Evolutionary conservation across 2,329 filamentous ascomycete genomes (phyloP).

Genomic region (Scedosporium dehoogii): DNA sequence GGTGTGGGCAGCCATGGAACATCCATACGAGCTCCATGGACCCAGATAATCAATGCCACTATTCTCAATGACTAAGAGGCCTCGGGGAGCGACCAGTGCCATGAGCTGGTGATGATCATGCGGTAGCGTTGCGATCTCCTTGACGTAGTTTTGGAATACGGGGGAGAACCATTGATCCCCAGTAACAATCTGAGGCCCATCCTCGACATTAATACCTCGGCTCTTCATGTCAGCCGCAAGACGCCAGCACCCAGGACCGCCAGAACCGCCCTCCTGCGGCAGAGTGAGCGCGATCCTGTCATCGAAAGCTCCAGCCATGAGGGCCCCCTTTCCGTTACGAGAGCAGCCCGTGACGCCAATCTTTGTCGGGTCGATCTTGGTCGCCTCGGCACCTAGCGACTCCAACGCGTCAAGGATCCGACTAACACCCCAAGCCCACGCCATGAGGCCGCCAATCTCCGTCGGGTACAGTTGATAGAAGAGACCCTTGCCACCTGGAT

Average conservation of each 20-base stretch:
- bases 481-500: slow-evolving; percentile 28
- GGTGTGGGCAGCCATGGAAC: slow-evolving; percentile 11
- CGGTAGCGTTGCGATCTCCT: slow-evolving; percentile 32
- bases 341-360: slow-evolving; percentile 40
- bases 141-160: slow-evolving; percentile 39
- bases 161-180: slow-evolving; percentile 44
- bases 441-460: slow-evolving; percentile 32
- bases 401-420: slow-evolving; percentile 39
- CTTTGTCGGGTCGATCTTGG: slow-evolving; percentile 23
- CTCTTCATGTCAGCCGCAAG: slow-evolving; percentile 23
- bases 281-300: slow-evolving; percentile 36
- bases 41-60: slow-evolving; percentile 48
- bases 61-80: slow-evolving; percentile 46
- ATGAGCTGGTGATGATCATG: slow-evolving; percentile 47
- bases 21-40: slow-evolving; percentile 34
- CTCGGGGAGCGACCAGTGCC: slow-evolving; percentile 44
- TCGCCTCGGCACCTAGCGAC: slow-evolving; percentile 20
- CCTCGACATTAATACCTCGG: slow-evolving; percentile 36
- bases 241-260: slow-evolving; percentile 39
- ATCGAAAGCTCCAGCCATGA: slow-evolving; percentile 35
- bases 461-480: slow-evolving; percentile 41
- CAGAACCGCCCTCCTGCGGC: slow-evolving; percentile 37
- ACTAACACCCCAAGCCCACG: slow-evolving; percentile 40
- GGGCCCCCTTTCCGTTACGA: slow-evolving; percentile 39
- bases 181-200: slow-evolving; percentile 36